These are phyloP conservation scores for Fusarium sambucinum DNA, from an alignment of 2,329 filamentous ascomycete species.

Conservation along the genomic window DNA sequence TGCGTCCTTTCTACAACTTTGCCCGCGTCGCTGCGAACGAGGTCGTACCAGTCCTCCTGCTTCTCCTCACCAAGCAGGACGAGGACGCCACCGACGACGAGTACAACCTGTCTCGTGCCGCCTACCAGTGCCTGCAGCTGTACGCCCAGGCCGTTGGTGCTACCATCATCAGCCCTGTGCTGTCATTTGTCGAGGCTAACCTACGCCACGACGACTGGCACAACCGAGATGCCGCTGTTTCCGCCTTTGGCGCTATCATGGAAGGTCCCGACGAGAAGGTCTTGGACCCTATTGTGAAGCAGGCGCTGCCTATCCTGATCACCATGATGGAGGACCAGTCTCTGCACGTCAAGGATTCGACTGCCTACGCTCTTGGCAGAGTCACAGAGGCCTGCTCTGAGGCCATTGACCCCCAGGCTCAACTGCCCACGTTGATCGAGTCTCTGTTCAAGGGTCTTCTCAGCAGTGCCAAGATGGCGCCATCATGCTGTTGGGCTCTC, in stretches of 20 bases:
- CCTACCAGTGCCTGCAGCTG: conserved; percentile 95
- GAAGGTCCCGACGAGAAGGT: conserved; percentile 95
- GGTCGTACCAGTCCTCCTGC: conserved; percentile 90
- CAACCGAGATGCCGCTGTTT: conserved; percentile 92
- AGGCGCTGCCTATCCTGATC: conserved; percentile 91
- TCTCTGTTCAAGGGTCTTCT: conserved; percentile 91
- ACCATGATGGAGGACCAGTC: conserved; percentile 90
- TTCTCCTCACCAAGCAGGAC: conserved; percentile 94
- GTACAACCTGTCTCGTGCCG: conserved; percentile 94
- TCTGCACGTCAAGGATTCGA: conserved; percentile 93
- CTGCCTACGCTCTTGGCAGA: conserved; percentile 93
- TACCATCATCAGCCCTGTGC: conserved; percentile 85
- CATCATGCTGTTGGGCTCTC: conserved; percentile 98
- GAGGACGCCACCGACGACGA: conserved; percentile 97
- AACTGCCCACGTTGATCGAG: conserved; percentile 86
- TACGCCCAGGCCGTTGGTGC: conserved; percentile 92
- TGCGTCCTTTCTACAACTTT: conserved; percentile 96
- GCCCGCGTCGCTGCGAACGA: conserved; percentile 91
- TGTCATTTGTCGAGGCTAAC: conserved; percentile 92
- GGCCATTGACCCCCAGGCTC: conserved; percentile 85
- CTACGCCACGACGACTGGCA: conserved; percentile 95
- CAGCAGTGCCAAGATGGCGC: conserved; percentile 95
- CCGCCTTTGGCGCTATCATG: conserved; percentile 98
- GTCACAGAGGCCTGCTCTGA: conserved; percentile 95
- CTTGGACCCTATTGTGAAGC: conserved; percentile 93